phyloP scores from a whole-genome alignment of 495 filamentous ascomycete genomes.

The Annulohypoxylon moriforme region DNA sequence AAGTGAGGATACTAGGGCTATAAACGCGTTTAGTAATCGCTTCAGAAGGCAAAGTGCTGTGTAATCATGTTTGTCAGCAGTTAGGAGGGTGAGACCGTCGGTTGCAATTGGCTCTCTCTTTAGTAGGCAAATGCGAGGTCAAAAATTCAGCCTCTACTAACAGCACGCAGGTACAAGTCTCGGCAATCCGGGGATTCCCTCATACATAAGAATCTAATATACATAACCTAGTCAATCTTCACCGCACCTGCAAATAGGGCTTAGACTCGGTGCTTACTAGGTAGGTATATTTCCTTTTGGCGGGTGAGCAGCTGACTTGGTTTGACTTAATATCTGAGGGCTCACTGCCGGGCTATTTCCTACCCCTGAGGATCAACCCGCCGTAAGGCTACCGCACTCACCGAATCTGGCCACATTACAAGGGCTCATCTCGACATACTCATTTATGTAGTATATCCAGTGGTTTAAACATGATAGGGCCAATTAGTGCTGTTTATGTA shows the following conservation, averaged over 20 bases:
- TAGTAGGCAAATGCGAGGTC: not conserved
- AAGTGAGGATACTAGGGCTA: not conserved
- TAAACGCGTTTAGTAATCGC: not conserved
- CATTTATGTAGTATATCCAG: not conserved
- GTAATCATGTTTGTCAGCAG: not conserved
- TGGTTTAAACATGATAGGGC: not conserved
- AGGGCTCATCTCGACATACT: not conserved
- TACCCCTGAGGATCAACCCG: not conserved
- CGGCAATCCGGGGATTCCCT: slow-evolving; percentile 7
- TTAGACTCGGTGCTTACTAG: slow-evolving; percentile 26
- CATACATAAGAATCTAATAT: not conserved
- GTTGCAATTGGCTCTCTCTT: slow-evolving; percentile 2
- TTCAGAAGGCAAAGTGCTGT: not conserved
- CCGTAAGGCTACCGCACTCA: not conserved
- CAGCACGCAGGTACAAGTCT: slow-evolving; percentile 27
- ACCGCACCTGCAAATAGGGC: not conserved
- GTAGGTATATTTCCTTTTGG: not conserved
- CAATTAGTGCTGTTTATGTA: not conserved
- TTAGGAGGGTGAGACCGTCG: not conserved
- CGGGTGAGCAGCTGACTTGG: slow-evolving; percentile 10
- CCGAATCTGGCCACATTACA: not conserved
- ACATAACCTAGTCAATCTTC: slow-evolving; percentile 17
- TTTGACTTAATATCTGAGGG: not conserved
- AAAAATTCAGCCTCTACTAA: not conserved
- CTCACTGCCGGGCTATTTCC: not conserved